Evolutionary conservation across 2,329 filamentous ascomycete genomes (phyloP), one percentile per base, ranked within the genome.

Genomic region (Epichloe amarillans): DNA sequence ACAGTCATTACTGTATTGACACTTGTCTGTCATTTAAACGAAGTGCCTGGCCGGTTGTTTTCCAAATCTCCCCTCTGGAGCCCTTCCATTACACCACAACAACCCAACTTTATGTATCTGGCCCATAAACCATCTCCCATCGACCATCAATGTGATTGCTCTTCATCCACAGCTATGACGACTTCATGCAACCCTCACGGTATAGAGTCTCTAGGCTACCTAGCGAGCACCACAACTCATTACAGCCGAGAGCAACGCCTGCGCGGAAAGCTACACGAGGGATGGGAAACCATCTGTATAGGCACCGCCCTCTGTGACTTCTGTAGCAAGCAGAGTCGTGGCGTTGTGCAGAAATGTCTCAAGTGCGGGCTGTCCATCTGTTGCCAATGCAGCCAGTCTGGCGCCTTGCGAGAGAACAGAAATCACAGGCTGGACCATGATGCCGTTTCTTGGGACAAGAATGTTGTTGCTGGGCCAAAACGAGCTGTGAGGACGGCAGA

Each of bases 301-400:
- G 51, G 58, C 40, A 63, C 59, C 35, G 58, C 61, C 33, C 60
- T 60, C 44, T 63, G 61, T 42, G 61, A 63, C 45, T 49, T 58
- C 43, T 63, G 61, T 46, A 51, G 56, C 36, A 52, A 33, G 5
- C 54, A 58, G 23, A 51, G 60, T 14, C 56, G 58, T 15, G 58
- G 57, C 26, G 55, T 57, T 1, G 53, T 63, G 1, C 57, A 59
- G 36, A 59, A 57, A 39, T 63, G 61, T 40, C 21, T 50, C 12
- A 41, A 52, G 17, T 62, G 60, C 54, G 56, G 56, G 33, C 47
- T 62, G 10, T 56, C 56, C 11, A 54, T 61, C n/a, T 63, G 61
- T 48, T 45, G 26, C 5, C 46, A 44, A 1, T 63, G 60, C 50
- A 56, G 58, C 39, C 35, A 50, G 4, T 17, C 35, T 5, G 55